Evolutionary conservation across 2,329 filamentous ascomycete genomes (phyloP).

Genomic region (Paramyrothecium sp.): DNA sequence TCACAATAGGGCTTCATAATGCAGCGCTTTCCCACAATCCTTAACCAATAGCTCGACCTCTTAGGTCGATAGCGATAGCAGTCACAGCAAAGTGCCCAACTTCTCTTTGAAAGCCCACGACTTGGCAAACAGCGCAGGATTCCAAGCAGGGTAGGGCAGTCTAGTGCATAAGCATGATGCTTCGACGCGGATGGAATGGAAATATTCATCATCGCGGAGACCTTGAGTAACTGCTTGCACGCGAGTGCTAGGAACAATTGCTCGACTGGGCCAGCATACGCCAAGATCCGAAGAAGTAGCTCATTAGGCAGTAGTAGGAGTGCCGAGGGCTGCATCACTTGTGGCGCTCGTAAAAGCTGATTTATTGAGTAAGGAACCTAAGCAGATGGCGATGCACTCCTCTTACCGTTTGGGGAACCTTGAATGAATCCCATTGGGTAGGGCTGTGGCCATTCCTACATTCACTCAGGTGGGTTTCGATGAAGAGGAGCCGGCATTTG

Average conservation of each 20-base stretch:
- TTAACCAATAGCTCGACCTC: conserved; percentile 1
- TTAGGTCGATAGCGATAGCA: conserved; percentile 1
- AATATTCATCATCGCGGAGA: conserved; percentile 1
- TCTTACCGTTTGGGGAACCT: conserved; percentile 1
- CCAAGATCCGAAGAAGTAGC: conserved; percentile 1
- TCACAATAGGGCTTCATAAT: conserved; percentile 1
- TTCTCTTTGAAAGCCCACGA: conserved; percentile 1
- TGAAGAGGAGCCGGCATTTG: background rate
- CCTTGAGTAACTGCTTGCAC: conserved; percentile 1
- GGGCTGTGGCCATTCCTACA: conserved; percentile 1
- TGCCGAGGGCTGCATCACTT: background rate
- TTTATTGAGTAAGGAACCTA: conserved; percentile 1
- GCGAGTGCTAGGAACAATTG: conserved; percentile 1
- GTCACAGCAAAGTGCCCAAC: conserved; percentile 1
- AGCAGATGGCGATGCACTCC: background rate
- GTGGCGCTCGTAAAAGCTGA: conserved; percentile 1
- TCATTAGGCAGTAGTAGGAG: conserved; percentile 1
- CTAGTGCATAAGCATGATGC: background rate
- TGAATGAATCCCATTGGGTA: background rate
- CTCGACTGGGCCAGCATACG: conserved; percentile 1
- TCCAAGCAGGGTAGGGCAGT: background rate
- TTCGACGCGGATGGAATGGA: conserved; percentile 1
- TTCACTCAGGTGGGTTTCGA: background rate
- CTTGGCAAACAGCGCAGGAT: conserved; percentile 1
- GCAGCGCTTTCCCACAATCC: conserved; percentile 1